Evolutionary conservation across 306 rosid species (phyloP).

Genomic region (Phaseolus lunatus): DNA sequence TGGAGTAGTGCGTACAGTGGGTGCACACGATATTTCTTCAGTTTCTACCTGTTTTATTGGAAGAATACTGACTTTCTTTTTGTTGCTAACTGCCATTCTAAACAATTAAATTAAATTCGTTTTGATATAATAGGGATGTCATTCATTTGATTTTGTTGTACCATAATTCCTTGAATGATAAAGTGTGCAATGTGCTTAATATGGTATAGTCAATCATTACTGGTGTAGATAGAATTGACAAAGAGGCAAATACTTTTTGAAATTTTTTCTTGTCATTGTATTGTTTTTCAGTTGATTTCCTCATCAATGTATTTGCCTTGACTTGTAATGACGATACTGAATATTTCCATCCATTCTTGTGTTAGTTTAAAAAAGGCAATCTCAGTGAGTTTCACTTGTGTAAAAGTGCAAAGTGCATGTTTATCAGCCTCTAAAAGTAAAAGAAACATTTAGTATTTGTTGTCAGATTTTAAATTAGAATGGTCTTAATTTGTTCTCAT

Average conservation of each 20-base stretch:
- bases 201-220: constrained; percentile 36
- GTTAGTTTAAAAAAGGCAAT: neutral
- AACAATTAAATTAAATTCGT: constrained; percentile 47
- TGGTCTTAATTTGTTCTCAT: neutral
- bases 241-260: constrained; percentile 15
- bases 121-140: constrained; percentile 9
- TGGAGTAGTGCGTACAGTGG: constrained; percentile 66
- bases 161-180: constrained; percentile 53
- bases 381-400: neutral
- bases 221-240: constrained; percentile 37
- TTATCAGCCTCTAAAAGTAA: neutral
- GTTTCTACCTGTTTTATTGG: constrained; percentile 52
- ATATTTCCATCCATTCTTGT: neutral
- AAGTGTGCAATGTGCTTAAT: constrained; percentile 49
- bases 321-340: neutral
- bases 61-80: constrained; percentile 58
- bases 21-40: constrained; percentile 72
- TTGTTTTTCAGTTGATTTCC: constrained; percentile 21
- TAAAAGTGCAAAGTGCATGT: neutral
- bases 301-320: neutral
- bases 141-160: constrained; percentile 57
- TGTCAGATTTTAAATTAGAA: neutral
- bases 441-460: neutral
- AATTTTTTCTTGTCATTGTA: neutral
- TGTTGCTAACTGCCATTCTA: constrained; percentile 54